Evolutionary conservation across 139 green algal species (phyloP).

Genomic region (Mesotaenium endlicherianum): DNA sequence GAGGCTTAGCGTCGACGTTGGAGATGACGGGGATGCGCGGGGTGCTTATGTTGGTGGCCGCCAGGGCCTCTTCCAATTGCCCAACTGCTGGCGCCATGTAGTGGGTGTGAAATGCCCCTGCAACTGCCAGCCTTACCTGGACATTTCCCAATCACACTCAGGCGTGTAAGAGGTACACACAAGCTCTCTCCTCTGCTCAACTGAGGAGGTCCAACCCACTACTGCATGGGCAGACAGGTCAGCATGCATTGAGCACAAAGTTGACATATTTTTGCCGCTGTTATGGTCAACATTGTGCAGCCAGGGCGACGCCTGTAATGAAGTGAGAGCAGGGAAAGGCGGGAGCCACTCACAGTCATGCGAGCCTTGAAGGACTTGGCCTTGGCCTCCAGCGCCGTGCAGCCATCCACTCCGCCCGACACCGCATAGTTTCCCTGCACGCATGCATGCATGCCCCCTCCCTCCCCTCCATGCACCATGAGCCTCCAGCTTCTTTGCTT

Average conservation of each 20-base stretch:
- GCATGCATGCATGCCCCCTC: not conserved
- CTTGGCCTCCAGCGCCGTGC: slow-evolving; percentile 77
- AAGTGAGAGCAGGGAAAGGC: too few species aligned
- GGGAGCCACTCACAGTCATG: slow-evolving; percentile 56
- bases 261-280: too few species aligned
- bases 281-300: too few species aligned
- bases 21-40: slow-evolving; percentile 95
- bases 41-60: slow-evolving; percentile 65
- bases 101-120: slow-evolving; percentile 95
- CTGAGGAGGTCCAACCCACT: too few species aligned
- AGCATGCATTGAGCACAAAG: too few species aligned
- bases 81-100: slow-evolving; percentile 57
- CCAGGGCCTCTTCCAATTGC: slow-evolving; percentile 79
- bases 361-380: slow-evolving; percentile 85
- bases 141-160: too few species aligned
- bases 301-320: too few species aligned
- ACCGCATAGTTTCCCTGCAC: slow-evolving; percentile 94
- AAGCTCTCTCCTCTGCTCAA: too few species aligned
- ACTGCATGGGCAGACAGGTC: too few species aligned
- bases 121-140: slow-evolving; percentile 85
- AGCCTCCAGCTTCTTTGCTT: not conserved
- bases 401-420: slow-evolving; percentile 78
- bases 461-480: not conserved
- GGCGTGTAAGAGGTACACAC: too few species aligned
- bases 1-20: slow-evolving; percentile 94